Evolutionary conservation across 345 rosid genomes (phyloP), one percentile per base, ranked within the genome.

Genomic region (Rhizophora mangle): DNA sequence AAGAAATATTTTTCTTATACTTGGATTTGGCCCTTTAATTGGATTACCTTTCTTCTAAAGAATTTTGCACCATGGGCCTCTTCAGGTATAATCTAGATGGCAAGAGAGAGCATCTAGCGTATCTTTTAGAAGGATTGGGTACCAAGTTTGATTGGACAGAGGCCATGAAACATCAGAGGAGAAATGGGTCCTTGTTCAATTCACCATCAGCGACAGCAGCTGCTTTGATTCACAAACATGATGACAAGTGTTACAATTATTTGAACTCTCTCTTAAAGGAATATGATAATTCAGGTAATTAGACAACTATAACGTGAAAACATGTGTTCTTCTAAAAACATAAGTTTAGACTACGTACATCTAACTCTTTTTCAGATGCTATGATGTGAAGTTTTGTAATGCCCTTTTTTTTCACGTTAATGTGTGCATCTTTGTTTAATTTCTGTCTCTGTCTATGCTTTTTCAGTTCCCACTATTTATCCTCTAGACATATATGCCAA

Each of bases 201-300:
- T 71, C 71, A 30, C 76, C 76, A 10, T 73, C 76, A 5, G 21
- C 76, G 6, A 73, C 76, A 15, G 76, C 76, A 0, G 71, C 71
- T 36, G 69, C 76, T 60, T 67, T 66, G 37, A n/a, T 60, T 29
- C 76, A 53, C 29, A 59, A 46, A 31, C 27, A 20, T 5, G 62
- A 73, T 52, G 66, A 36, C 9, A 53, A 73, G 19, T 73, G 64
- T 59, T 60, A 55, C 21, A 21, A 9, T 31, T 73, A 67, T 49
- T 55, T 73, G 60, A 18, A 15, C 22, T 66, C 71, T 0, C 24
- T 67, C 53, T 26, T 60, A 3, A 13, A 73, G 24, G 27, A 16
- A 49, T 72, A 20, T 27, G 26, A 34, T 6, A 63, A 54, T 22
- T 37, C 63, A 60, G 66, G 73, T 69, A 54, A n/a, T 2, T 8